Percentiles rank a stretch among this genome's conserved stretches.
These are phyloP conservation scores for Plasmodium blacklocki DNA, from an alignment of 169 alveolate species.

Conservation along the genomic window DNA sequence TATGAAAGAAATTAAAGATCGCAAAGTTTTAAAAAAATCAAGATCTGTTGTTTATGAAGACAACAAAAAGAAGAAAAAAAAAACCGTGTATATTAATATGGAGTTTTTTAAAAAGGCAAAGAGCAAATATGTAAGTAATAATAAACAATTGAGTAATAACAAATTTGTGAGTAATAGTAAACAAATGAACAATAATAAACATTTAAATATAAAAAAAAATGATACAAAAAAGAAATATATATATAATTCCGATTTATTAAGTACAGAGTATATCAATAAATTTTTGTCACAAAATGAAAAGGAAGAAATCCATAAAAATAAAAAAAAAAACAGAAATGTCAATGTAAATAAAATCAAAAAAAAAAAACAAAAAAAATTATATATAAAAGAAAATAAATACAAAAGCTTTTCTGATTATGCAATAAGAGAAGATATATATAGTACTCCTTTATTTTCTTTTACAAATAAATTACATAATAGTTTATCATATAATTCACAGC, in stretches of 20 bases:
- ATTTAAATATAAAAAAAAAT: conserved; percentile 5
- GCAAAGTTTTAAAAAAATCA: conserved; percentile 22
- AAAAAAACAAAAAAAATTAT: too few species aligned
- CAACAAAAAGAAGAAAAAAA: conserved; percentile 35
- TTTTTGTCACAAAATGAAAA: background rate
- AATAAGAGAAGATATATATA: background rate
- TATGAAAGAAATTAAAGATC: background rate
- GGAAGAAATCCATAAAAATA: background rate
- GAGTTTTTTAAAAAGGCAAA: conserved; percentile 34
- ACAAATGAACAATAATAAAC: background rate
- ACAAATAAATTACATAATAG: too few species aligned
- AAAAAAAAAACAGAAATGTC: background rate
- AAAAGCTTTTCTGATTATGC: background rate
- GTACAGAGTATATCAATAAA: background rate
- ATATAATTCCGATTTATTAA: conserved; percentile 16
- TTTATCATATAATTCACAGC: too few species aligned
- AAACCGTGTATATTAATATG: conserved; percentile 17
- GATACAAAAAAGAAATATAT: conserved; percentile 3
- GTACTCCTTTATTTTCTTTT: too few species aligned
- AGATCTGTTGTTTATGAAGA: conserved; percentile 39
- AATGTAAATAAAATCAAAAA: too few species aligned
- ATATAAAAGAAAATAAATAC: background rate
- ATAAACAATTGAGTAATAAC: too few species aligned
- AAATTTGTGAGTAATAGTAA: too few species aligned
- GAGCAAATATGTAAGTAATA: background rate